Base-by-base conservation (phyloP, 257 asterid genomes). In the Lithospermum erythrorhizon region DNA sequence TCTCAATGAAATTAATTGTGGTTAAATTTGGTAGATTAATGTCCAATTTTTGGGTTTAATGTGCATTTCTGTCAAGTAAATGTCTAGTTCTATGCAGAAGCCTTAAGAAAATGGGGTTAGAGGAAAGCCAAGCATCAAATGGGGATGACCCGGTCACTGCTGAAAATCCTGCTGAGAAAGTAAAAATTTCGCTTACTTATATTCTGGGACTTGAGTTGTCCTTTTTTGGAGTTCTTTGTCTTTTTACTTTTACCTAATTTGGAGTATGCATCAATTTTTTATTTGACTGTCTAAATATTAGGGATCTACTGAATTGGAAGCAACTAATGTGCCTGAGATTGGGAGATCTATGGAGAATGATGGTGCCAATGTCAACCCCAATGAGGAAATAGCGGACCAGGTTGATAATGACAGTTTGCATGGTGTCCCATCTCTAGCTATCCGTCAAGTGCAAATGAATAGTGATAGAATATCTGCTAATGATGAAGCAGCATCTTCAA, bases 381-480 rank as follows among this genome's bases (percentile, higher is more conserved):
- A 72, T 54, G 82, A 75, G 70, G 95, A 71, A 76, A 68, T 70
- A 65, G 45, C 61, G n/a, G 75, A 79, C 62, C 65, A 65, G 65
- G 57, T 61, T 69, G 79, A 78, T 67, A 87, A 78, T 62, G 87
- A 83, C 64, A 60, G 53, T 62, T 69, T 62, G 65, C 68, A 85
- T 53, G 94, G 87, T 82, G 90, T 84, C 63, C 87, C 82, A 61
- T 82, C 98, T 65, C 82, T 85, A 55, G 72, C 83, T 23, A 70
- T 85, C 75, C 89, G 73, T 66, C 74, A 69, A 54, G 20, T 70
- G 58, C 77, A 61, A 52, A 48, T 69, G 65, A 71, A 66, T 74
- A 69, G 81, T 10, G 27, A 58, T 59, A 61, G 68, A 74, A 66
- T 41, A 48, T 69, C 76, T 61, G 73, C 71, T 78, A 73, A 73